Percentiles rank a stretch among this genome's conserved stretches.
phyloP scores from a whole-genome alignment of 768 basidiomycete genomes.

The Calvatia gigantea region DNA sequence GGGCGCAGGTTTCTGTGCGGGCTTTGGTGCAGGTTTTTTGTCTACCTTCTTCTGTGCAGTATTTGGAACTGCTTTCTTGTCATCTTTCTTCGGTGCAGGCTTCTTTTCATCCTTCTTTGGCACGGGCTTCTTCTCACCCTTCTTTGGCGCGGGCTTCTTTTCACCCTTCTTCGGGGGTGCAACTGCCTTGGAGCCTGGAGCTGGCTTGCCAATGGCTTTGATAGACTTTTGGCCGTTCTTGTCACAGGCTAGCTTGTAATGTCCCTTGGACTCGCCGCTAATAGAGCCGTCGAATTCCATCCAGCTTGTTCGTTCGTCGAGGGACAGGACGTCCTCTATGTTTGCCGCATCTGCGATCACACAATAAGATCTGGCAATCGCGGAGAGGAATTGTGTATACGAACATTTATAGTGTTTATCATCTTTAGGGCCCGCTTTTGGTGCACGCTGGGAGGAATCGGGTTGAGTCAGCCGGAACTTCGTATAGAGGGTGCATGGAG shows the following conservation, averaged over 20 bases:
- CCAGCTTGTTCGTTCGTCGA: constrained; percentile 8
- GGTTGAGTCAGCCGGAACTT: not conserved
- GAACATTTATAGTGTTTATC: constrained; percentile 12
- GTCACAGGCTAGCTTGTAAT: not conserved
- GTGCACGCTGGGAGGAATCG: not conserved
- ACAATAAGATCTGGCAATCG: not conserved
- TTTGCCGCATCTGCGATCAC: constrained; percentile 2
- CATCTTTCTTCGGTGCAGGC: not conserved
- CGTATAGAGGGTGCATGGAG: not conserved
- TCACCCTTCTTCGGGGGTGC: not conserved
- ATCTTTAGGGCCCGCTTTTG: constrained; percentile 2
- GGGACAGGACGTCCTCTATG: constrained; percentile 8
- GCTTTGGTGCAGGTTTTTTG: not conserved
- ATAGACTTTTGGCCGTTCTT: not conserved
- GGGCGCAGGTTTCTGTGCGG: constrained; percentile 18
- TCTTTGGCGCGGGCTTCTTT: not conserved
- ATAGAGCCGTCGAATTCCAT: constrained; percentile 6
- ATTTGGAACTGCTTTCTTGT: not conserved
- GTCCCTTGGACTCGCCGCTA: constrained; percentile 1
- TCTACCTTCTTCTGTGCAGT: not conserved
- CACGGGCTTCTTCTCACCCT: not conserved
- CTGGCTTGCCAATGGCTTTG: not conserved
- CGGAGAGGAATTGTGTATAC: not conserved
- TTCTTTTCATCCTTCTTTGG: not conserved
- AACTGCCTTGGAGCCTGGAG: not conserved